These are phyloP conservation scores for Sporothrix brasiliensis DNA, from an alignment of 2,329 filamentous ascomycete genomes.

Conservation along the genomic window DNA sequence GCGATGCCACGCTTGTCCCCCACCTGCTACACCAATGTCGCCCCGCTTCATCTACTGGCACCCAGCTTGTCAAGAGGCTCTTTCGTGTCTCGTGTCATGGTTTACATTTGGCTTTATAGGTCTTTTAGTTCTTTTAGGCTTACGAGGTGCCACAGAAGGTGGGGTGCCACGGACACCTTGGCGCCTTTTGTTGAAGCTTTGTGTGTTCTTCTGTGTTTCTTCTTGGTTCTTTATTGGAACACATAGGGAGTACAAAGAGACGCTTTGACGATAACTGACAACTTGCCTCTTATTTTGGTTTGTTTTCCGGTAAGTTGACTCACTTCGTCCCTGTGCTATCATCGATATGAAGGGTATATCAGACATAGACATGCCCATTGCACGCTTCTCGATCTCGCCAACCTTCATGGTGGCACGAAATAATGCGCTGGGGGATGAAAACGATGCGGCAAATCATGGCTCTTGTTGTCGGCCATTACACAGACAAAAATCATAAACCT, in stretches of 20 bases:
- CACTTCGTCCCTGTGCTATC: not conserved
- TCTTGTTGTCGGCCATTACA: conserved; percentile 2
- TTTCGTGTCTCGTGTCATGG: conserved; percentile 4
- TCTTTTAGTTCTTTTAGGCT: not conserved
- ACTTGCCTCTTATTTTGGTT: too few relatives aligned
- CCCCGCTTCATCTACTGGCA: conserved; percentile 11
- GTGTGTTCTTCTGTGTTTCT: not conserved
- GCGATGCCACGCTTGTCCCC: not conserved
- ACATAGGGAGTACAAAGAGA: not conserved
- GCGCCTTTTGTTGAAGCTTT: not conserved
- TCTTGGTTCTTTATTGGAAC: not conserved
- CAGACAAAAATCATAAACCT: too few relatives aligned
- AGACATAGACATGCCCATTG: not conserved
- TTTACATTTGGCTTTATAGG: not conserved
- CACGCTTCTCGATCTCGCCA: too few relatives aligned
- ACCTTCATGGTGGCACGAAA: not conserved
- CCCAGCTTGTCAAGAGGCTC: not conserved
- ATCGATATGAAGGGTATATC: not conserved
- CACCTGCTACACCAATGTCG: not conserved
- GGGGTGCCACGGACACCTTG: conserved; percentile 3
- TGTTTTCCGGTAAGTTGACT: not conserved
- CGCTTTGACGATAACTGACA: not conserved
- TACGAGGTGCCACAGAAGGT: not conserved
- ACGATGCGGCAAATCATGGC: not conserved
- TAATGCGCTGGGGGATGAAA: not conserved